Base-by-base conservation (phyloP, 2,329 filamentous ascomycete species). In the Xylariaceae sp. region DNA sequence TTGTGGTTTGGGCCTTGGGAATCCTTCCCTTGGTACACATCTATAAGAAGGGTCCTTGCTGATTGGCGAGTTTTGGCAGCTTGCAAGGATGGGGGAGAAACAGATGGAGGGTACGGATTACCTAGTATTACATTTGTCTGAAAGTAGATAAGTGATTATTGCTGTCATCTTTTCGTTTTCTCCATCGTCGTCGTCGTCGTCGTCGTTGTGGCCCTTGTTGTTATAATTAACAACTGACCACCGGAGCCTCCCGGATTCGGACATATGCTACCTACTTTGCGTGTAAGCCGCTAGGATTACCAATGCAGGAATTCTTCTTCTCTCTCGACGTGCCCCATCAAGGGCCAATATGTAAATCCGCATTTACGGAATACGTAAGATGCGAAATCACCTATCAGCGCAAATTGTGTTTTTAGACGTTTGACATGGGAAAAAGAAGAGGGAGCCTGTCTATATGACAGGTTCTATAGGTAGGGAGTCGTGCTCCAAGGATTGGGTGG, bases 21-120 rank as follows among this genome's bases (percentile, higher is more conserved):
- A 67, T 70, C 41, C 41, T 45, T 34, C 4, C 10, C 23, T 15
- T 34, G 9, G 30, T 51, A n/a, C 13, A 11, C 11, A 11, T 53
- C 57, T 41, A 41, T 10, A 41, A 47, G 53, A 37, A 51, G 59
- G 53, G 49, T 37, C 51, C 10, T 48, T 57, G 52, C 53, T 45
- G 39, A 60, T 57, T 57, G 53, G 60, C 47, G 44, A 56, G 50
- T 30, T 53, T 57, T 57, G 53, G 60, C 47, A 39, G 54, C 47
- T 30, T 53, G 44, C 35, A 53, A 53, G 56, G 55, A 59, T 56
- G 47, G 51, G 54, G 52, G 54, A 54, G 34, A 30, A 18, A 11
- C 17, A 18, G 17, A 18, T 58, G 41, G 48, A 54, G 51, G 45
- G 48, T 57, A 23, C 17, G n/a, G 41, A 30, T 4, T 30, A 30